A percentile compares a stretch with the other conserved stretches of the same genome.
These are phyloP conservation scores for Clarireedia sp. DNA, from an alignment of 2,329 filamentous ascomycete species.

Conservation along the genomic window DNA sequence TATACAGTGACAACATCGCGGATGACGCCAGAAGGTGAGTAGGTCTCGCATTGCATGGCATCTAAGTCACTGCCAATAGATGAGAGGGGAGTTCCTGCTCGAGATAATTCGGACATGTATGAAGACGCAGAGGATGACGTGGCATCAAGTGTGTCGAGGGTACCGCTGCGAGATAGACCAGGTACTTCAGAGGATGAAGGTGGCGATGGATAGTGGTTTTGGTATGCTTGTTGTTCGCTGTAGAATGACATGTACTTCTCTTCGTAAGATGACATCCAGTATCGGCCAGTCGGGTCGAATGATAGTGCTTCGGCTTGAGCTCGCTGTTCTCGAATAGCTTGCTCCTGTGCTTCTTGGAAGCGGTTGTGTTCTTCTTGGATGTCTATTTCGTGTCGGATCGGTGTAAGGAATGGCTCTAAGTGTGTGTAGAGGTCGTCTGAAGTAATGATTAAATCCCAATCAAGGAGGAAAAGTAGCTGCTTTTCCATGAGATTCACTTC, in stretches of 20 bases:
- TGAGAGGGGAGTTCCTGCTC: conserved; percentile 29
- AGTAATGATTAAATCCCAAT: conserved; percentile 86
- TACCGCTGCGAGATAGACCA: conserved; percentile 28
- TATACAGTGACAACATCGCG: conserved; percentile 26
- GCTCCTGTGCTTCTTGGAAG: conserved; percentile 17
- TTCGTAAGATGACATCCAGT: conserved; percentile 18
- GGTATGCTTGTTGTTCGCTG: conserved; percentile 11
- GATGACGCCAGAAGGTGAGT: conserved; percentile 10
- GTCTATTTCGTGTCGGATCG: conserved; percentile 58
- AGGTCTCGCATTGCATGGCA: conserved; percentile 6
- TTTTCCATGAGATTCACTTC: conserved; percentile 99
- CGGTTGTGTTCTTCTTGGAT: conserved; percentile 21
- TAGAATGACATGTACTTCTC: conserved; percentile 12
- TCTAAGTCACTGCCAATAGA: conserved; percentile 25
- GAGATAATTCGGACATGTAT: conserved; percentile 25
- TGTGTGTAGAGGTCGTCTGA: conserved; percentile 81
- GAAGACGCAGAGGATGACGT: conserved; percentile 29
- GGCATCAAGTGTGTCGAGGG: conserved; percentile 23
- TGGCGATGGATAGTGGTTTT: conserved; percentile 25
- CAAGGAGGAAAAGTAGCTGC: conserved; percentile 87
- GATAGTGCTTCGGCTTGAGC: conserved; percentile 16
- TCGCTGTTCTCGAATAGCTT: conserved; percentile 15
- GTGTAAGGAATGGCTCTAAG: conserved; percentile 79
- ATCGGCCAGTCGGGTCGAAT: conserved; percentile 20
- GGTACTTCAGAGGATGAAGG: conserved; percentile 31